Percentiles rank a stretch among this genome's conserved stretches.
Evolutionary conservation across 768 basidiomycete genomes (phyloP).

Genomic region (Paxillus ammoniavirescens): DNA sequence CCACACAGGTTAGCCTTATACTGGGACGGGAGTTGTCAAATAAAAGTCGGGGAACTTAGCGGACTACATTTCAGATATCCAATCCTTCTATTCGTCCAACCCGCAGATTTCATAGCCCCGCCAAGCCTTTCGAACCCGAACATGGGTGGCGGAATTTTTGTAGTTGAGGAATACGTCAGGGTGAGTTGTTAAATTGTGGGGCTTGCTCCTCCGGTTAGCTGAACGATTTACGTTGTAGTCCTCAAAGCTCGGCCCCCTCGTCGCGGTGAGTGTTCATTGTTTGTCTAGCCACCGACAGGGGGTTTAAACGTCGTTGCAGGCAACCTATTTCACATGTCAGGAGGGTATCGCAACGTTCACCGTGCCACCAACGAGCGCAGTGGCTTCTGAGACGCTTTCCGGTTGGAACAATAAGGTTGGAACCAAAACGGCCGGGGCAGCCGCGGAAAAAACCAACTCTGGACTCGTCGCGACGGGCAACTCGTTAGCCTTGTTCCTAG

Average conservation of each 20-base stretch:
- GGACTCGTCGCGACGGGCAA: constrained; percentile 19
- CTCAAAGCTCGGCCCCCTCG: constrained; percentile 54
- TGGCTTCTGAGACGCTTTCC: constrained; percentile 59
- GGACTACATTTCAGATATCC: constrained; percentile 51
- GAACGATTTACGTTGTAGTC: constrained; percentile 31
- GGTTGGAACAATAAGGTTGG: constrained; percentile 18
- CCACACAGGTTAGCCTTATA: constrained; percentile 61
- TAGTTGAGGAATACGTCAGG: constrained; percentile 56
- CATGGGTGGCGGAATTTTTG: constrained; percentile 52
- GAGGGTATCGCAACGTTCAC: constrained; percentile 57
- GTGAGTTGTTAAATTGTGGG: constrained; percentile 36
- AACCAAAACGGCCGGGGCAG: constrained; percentile 3
- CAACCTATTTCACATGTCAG: constrained; percentile 72
- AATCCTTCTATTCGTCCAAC: constrained; percentile 63
- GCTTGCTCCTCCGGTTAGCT: not conserved
- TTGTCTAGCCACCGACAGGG: not conserved
- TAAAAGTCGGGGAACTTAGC: not conserved
- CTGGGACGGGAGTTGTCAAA: not conserved
- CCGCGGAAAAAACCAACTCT: constrained; percentile 22
- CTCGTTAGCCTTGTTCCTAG: constrained; percentile 21
- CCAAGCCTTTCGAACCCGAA: constrained; percentile 49
- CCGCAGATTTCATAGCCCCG: constrained; percentile 60
- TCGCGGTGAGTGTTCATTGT: constrained; percentile 48
- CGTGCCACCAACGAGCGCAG: constrained; percentile 59
- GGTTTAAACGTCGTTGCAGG: constrained; percentile 37